Evolutionary conservation across 345 rosid genomes (phyloP).

Genomic region (Chamaenerion angustifolium): DNA sequence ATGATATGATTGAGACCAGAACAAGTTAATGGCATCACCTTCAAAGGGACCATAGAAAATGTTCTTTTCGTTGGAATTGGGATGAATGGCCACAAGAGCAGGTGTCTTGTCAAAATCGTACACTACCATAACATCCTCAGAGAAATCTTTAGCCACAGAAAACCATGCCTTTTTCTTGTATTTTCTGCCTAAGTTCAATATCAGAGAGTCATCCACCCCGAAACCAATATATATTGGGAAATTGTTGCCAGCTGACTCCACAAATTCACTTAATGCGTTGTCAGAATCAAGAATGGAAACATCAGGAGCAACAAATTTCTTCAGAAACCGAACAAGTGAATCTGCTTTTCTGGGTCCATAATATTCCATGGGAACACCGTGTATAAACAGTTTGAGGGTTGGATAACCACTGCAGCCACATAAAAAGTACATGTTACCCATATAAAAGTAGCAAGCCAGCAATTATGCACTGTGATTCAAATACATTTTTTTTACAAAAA

Average conservation of each 20-base stretch:
- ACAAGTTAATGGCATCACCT: slow-evolving; percentile 31
- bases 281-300: slow-evolving; percentile 65
- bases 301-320: slow-evolving; percentile 87
- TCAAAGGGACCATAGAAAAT: slow-evolving; percentile 87
- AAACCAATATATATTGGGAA: slow-evolving; percentile 80
- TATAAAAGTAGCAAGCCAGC: neutral
- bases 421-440: neutral
- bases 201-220: slow-evolving; percentile 43
- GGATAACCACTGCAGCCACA: slow-evolving; percentile 56
- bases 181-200: slow-evolving; percentile 40
- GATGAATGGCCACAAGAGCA: slow-evolving; percentile 56
- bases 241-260: slow-evolving; percentile 50
- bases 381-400: slow-evolving; percentile 63
- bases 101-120: slow-evolving; percentile 80
- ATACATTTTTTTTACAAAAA: neutral
- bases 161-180: slow-evolving; percentile 96
- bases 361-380: slow-evolving; percentile 75
- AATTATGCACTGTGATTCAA: neutral
- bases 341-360: slow-evolving; percentile 85
- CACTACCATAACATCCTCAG: slow-evolving; percentile 57
- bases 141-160: slow-evolving; percentile 62
- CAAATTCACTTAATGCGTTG: slow-evolving; percentile 41
- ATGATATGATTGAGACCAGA: neutral
- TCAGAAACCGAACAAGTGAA: slow-evolving; percentile 62
- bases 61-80: slow-evolving; percentile 42